Base-by-base conservation (phyloP, 208 protist genomes). In the Wallacemonas sp. region DNA sequence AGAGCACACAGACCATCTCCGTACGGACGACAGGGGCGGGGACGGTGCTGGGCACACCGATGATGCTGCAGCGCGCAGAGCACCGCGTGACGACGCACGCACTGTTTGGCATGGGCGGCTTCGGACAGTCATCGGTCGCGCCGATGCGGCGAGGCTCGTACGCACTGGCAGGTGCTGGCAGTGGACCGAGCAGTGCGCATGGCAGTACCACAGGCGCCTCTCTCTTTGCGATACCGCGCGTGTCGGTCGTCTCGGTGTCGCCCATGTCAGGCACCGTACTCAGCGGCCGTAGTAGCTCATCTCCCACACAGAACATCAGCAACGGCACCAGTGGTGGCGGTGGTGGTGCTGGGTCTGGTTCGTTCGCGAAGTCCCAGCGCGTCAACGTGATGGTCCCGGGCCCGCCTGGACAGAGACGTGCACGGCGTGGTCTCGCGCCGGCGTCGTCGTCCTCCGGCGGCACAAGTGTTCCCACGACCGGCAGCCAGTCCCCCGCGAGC, bases 61-160 rank as follows among this genome's bases (percentile, higher is more conserved):
- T 58, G 52, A 24, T 8, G 14, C 8, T 58, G 52, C 52, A 58
- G 19, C 52, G 29, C 30, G 52, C 52, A 8, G 52, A 58, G 52
- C 52, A 58, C 19, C 52, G 52, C 14, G 23, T 58, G 9, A 58
- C 52, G 29, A 41, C 17, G 9, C 34, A 58, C 19, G 52, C 52
- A 4, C 32, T 58, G n/a, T 24, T 39, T 30, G 52, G 52, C 52
- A 58, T 21, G 12, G 52, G 52, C 19, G 52, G 52, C 12, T 58
- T 58, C 23, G 52, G 52, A 4, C 52, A 58, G 1, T 43, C 52
- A 3, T 5, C 17, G 9, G 44, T 23, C 17, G 5, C 44, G 19
- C 44, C 44, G 44, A 14, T 5, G 5, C 44, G 44, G 4, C 9
- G 44, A 12, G 5, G 44, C 19, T 12, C 44, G 44, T 6, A 5